Base-by-base conservation (phyloP, 495 filamentous ascomycete genomes). In the Astrocystis sublimbata region DNA sequence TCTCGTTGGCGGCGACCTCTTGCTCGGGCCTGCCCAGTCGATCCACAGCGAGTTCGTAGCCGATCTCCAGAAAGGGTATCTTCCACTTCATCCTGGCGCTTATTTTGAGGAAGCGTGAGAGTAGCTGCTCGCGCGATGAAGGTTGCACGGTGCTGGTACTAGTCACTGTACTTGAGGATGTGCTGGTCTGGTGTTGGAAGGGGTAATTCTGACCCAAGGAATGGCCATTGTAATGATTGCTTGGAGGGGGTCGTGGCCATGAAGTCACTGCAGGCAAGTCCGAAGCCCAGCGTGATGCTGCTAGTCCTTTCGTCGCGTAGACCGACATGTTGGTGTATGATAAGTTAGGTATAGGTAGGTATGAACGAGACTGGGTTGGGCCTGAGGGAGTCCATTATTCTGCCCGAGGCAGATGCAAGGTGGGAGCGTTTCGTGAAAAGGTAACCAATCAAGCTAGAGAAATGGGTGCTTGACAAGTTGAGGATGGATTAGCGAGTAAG, bases 81-180 rank as follows among this genome's bases (percentile, higher is more conserved):
- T 87, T 88, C 85, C 85, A 88, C 68, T 80, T 76, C 15, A 88
- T 71, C 0, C 85, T 80, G 2, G 78, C 73, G 19, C 83, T 74
- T 59, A 87, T 85, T 55, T 84, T 86, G 58, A 76, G 73, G 71
- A 81, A 85, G 8, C 85, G 83, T 2, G 72, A 58, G 4, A 86
- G 72, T 61, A 86, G 83, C 31, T 76, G 69, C 15, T 75, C 26
- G 0, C 50, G 56, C 4, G 81, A 73, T 10, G 52, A 57, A 26
- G 61, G 60, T 49, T 26, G 55, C 35, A 47, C 46, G 19, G 53
- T 38, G 26, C 21, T 42, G 19, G 53, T 38, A 21, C 21, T 65
- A 57, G 21, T 38, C 21, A 7, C 24, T 52, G 55, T 54, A 68
- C 4, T 61, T 45, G 51, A 51, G 17, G 31, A 33, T 17, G 31